These are phyloP conservation scores for Hyphopichia pseudoburtonii DNA, from an alignment of 1,139 yeast genomes.

Conservation along the genomic window DNA sequence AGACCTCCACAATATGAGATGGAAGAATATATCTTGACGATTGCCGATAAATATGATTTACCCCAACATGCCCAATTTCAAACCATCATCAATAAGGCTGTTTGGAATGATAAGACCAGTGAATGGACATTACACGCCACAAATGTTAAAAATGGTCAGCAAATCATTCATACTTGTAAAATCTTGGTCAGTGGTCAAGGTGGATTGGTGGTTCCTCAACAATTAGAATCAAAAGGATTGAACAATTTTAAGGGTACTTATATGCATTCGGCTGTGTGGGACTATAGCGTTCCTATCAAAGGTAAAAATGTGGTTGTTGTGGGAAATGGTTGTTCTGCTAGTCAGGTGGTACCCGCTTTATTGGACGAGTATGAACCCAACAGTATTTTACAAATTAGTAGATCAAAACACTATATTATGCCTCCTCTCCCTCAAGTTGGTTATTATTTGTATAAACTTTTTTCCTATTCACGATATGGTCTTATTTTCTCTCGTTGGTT, in stretches of 20 bases:
- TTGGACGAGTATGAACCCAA: constrained; percentile 28
- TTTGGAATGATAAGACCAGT: constrained; percentile 30
- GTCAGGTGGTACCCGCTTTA: constrained; percentile 39
- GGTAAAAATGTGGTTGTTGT: constrained; percentile 36
- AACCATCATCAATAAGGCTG: constrained; percentile 27
- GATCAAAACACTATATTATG: constrained; percentile 41
- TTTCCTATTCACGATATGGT: constrained; percentile 27
- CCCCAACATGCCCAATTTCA: constrained; percentile 28
- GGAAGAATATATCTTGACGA: constrained; percentile 43
- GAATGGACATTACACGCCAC: constrained; percentile 39
- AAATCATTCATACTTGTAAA: constrained; percentile 25
- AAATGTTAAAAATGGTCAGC: constrained; percentile 36
- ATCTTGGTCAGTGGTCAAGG: constrained; percentile 37
- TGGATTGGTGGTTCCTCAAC: constrained; percentile 38
- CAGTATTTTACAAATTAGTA: constrained; percentile 32
- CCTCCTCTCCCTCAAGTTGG: constrained; percentile 37
- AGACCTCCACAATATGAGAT: constrained; percentile 52
- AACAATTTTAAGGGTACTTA: constrained; percentile 44
- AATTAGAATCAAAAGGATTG: constrained; percentile 33
- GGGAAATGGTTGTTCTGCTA: constrained; percentile 49
- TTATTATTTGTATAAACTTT: constrained; percentile 20
- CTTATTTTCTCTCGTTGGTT: constrained; percentile 28
- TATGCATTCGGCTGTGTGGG: constrained; percentile 52
- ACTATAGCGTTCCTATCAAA: constrained; percentile 38
- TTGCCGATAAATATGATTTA: constrained; percentile 37